phyloP scores from a whole-genome alignment of 176 grass and related monocot genomes.

The Aegilops umbellulata region DNA sequence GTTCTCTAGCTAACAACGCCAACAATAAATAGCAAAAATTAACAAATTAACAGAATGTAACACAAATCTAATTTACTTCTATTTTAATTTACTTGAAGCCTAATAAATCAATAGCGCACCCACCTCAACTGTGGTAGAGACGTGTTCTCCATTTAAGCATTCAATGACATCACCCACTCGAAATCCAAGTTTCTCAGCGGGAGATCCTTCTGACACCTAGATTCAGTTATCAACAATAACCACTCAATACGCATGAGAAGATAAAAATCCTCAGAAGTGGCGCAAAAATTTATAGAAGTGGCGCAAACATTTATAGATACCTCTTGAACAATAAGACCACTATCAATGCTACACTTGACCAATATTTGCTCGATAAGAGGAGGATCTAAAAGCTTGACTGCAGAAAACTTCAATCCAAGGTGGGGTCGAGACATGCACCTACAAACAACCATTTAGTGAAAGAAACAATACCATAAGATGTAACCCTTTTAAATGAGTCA shows the following conservation, averaged over 20 bases:
- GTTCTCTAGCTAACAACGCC: background rate
- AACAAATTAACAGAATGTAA: background rate
- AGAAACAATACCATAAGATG: background rate
- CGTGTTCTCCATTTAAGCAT: background rate
- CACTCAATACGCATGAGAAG: background rate
- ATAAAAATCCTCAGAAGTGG: background rate
- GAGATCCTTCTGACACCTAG: slow-evolving; percentile 1
- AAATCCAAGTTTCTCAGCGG: background rate
- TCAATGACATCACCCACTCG: background rate
- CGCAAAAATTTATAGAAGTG: background rate
- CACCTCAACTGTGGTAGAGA: background rate
- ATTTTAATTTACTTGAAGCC: background rate
- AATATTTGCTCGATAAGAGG: slow-evolving; percentile 2
- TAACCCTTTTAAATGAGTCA: background rate
- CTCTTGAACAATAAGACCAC: slow-evolving; percentile 8
- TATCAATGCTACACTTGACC: background rate
- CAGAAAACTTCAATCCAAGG: slow-evolving; percentile 27
- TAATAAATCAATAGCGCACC: background rate
- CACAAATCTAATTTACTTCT: no score
- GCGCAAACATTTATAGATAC: background rate
- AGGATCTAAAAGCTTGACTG: slow-evolving; percentile 5
- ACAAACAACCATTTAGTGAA: background rate
- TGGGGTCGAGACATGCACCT: slow-evolving; percentile 16
- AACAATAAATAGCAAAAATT: background rate
- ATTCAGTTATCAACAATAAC: background rate